These are phyloP conservation scores for Zymoseptoria pseudotritici DNA, from an alignment of 2,329 filamentous ascomycete species.

Conservation along the genomic window DNA sequence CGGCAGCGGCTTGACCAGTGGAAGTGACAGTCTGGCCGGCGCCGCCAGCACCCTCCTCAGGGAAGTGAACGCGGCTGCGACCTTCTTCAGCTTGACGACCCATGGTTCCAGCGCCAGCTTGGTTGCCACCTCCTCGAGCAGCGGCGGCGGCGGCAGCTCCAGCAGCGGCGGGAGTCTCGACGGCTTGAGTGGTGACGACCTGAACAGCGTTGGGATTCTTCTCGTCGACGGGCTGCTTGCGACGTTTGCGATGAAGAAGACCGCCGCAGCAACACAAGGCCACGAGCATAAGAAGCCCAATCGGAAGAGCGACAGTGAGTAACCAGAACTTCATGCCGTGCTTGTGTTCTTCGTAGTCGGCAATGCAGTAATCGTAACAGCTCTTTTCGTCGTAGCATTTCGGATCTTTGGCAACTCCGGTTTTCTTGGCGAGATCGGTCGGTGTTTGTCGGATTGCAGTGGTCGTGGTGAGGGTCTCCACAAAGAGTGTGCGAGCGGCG, in stretches of 20 bases:
- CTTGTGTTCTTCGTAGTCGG: neutral
- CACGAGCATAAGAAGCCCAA: slow-evolving; percentile 1
- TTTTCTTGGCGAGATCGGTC: neutral
- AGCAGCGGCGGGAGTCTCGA: slow-evolving; percentile 2
- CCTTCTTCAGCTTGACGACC: slow-evolving; percentile 22
- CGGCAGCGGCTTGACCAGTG: slow-evolving; percentile 1
- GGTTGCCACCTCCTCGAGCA: neutral
- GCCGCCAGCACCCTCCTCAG: slow-evolving; percentile 2
- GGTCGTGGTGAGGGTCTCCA: neutral
- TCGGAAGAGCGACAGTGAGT: neutral
- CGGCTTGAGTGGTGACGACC: neutral
- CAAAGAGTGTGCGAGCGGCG: neutral
- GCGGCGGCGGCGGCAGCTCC: slow-evolving; percentile 1
- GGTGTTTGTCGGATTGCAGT: neutral
- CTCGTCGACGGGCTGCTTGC: neutral
- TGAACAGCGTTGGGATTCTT: neutral
- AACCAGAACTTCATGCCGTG: neutral
- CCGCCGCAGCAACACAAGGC: slow-evolving; percentile 2
- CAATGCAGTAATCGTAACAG: neutral
- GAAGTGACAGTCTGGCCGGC: neutral
- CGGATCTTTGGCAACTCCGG: neutral
- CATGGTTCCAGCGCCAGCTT: slow-evolving; percentile 12
- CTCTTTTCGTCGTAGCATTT: neutral
- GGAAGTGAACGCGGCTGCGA: slow-evolving; percentile 18
- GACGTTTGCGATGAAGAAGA: neutral